Evolutionary conservation across 2,329 filamentous ascomycete genomes (phyloP).

Genomic region (Colletotrichum somersetense): DNA sequence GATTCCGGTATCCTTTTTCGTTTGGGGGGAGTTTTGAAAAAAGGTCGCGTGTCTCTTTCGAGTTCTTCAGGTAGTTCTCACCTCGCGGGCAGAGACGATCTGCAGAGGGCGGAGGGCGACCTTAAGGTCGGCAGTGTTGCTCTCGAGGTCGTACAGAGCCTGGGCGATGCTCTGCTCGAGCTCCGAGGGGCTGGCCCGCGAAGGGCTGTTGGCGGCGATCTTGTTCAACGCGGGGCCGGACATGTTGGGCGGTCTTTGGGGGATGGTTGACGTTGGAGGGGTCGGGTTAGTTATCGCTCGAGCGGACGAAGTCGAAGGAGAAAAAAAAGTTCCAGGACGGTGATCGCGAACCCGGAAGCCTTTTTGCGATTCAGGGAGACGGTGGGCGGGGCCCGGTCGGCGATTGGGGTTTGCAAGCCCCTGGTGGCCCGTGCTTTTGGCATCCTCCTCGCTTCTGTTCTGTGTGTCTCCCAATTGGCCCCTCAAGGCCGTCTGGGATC

Average conservation of each 20-base stretch:
- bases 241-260: slow-evolving; percentile 66
- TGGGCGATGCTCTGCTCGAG: slow-evolving; percentile 96
- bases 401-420: slow-evolving; percentile 46
- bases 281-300: slow-evolving; percentile 40
- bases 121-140: slow-evolving; percentile 98
- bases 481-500: fast-evolving
- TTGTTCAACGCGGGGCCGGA: slow-evolving; percentile 87
- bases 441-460: background rate
- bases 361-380: slow-evolving; percentile 21
- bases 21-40: background rate
- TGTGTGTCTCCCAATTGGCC: background rate
- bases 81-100: slow-evolving; percentile 99
- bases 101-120: slow-evolving; percentile 95
- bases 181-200: slow-evolving; percentile 95
- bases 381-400: slow-evolving; percentile 15
- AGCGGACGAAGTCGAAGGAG: slow-evolving; percentile 32
- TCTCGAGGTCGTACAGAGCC: slow-evolving; percentile 99
- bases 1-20: slow-evolving; percentile 16
- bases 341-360: background rate
- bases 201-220: slow-evolving; percentile 97
- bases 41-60: slow-evolving; percentile 40
- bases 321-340: slow-evolving; percentile 4
- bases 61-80: slow-evolving; percentile 72
- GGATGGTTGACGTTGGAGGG: slow-evolving; percentile 41
- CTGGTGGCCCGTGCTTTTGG: slow-evolving; percentile 20